phyloP scores from a whole-genome alignment of 768 basidiomycete species.

The Lenzites betulinus region DNA sequence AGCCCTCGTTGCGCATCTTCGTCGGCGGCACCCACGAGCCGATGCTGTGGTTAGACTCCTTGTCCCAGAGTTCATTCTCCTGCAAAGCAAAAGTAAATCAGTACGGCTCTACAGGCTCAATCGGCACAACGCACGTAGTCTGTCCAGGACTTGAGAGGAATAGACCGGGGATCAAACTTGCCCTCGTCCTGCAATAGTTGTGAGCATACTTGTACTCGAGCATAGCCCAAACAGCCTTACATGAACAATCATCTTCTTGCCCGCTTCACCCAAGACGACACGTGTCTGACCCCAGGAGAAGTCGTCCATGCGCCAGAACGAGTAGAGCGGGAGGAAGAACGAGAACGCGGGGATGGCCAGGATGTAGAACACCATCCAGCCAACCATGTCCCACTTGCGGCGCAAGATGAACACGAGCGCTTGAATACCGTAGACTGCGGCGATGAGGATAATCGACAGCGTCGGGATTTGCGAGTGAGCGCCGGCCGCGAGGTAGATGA shows the following conservation, averaged over 20 bases:
- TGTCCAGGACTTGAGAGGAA: slow-evolving; percentile 96
- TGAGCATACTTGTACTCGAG: slow-evolving; percentile 9
- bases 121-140: slow-evolving; percentile 69
- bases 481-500: slow-evolving; percentile 78
- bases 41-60: slow-evolving; percentile 94
- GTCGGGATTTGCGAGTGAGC: slow-evolving; percentile 69
- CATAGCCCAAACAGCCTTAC: slow-evolving; percentile 48
- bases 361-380: slow-evolving; percentile 97
- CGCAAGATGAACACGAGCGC: slow-evolving; percentile 89
- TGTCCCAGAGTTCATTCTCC: slow-evolving; percentile 98
- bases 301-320: slow-evolving; percentile 98
- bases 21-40: slow-evolving; percentile 88
- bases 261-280: slow-evolving; percentile 90
- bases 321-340: slow-evolving; percentile 90
- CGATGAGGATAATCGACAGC: slow-evolving; percentile 90
- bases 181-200: slow-evolving; percentile 79
- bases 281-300: slow-evolving; percentile 96
- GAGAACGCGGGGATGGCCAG: slow-evolving; percentile 92
- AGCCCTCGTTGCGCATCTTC: slow-evolving; percentile 71
- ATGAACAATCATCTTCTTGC: slow-evolving; percentile 95
- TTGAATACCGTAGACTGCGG: slow-evolving; percentile 84
- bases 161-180: slow-evolving; percentile 90
- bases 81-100: slow-evolving; percentile 30
- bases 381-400: slow-evolving; percentile 98
- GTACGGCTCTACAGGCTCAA: not conserved